Evolutionary conservation across 768 basidiomycete genomes (phyloP), one percentile per base, ranked within the genome.

Genomic region (Mycena belliarum): DNA sequence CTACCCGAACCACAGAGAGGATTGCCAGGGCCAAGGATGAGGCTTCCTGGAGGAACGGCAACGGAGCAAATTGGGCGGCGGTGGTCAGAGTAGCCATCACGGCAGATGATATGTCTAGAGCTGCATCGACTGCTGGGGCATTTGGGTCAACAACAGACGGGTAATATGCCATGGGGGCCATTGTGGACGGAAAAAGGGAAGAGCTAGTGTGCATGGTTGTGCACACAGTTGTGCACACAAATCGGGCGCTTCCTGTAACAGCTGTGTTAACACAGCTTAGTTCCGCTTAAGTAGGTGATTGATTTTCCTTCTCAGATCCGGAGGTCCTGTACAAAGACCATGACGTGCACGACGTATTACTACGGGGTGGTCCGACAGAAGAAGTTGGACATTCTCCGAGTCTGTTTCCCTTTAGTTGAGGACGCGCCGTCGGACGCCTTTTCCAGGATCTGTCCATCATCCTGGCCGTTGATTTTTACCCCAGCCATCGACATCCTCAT

Each of bases 31-130:
- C 65, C 8, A 66, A 33, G 5, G 43, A 25, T 20, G 65, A 65
- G 10, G 69, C 67, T 26, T 69, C 60, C 20, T 63, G 44, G 25
- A 70, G 62, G 47, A 59, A 67, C 6, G 69, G 68, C 18, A 70
- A 46, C 28, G 66, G 61, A 2, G 68, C 44, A 6, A 61, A 54
- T 42, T 52, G 54, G 25, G 66, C 46, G 4, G 66, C 68, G 26
- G 60, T 41, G 12, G 63, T 52, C 28, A 70, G 37, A 11, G 66
- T 64, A 14, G 66, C 54, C 18, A 70, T 47, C 5, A 70, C 65
- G 18, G 65, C 46, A 25, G 55, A 33, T 23, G 66, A 60, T 8
- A 66, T 57, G 49, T 66, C 68, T 3, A 65, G 44, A 11, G 64
- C 41, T 4, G 57, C 49, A 33, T 55, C 24, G 11, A 40, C 6